Percentiles rank a stretch among this genome's conserved stretches.
phyloP scores from a whole-genome alignment of 1,284 basidiomycete genomes.

The Ceratobasidium theobromae region DNA sequence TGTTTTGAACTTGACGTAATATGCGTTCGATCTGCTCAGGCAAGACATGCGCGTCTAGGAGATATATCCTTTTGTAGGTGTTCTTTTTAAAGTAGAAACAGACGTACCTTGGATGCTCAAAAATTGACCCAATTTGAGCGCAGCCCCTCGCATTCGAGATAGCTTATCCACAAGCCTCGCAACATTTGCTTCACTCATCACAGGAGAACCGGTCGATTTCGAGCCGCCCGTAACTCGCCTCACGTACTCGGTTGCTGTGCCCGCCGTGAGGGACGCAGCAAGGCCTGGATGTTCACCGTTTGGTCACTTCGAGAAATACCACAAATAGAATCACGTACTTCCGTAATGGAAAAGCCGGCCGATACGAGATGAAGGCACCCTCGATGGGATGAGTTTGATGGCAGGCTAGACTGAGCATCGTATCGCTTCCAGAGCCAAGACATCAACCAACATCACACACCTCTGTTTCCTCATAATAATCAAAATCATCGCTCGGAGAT shows the following conservation, averaged over 20 bases:
- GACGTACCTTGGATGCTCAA: constrained; percentile 89
- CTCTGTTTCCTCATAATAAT: constrained; percentile 13
- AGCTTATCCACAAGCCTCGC: constrained; percentile 89
- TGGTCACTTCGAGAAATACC: not conserved
- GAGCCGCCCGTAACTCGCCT: constrained; percentile 43
- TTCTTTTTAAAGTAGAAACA: not conserved
- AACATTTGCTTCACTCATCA: constrained; percentile 89
- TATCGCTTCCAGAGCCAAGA: not conserved
- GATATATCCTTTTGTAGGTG: not conserved
- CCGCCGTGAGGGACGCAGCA: constrained; percentile 51
- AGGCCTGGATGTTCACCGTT: constrained; percentile 51
- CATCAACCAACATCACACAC: not conserved
- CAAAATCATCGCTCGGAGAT: not conserved
- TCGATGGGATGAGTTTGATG: constrained; percentile 70
- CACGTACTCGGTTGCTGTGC: constrained; percentile 50
- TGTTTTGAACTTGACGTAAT: constrained; percentile 88
- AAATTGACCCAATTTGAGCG: constrained; percentile 96
- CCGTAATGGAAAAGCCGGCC: constrained; percentile 92
- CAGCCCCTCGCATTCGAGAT: constrained; percentile 93
- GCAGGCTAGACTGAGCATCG: constrained; percentile 32
- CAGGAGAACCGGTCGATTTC: constrained; percentile 45
- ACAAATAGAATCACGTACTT: constrained; percentile 55
- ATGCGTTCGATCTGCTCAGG: constrained; percentile 89
- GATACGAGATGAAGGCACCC: constrained; percentile 84
- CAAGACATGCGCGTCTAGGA: constrained; percentile 78